These are phyloP conservation scores for Penicillium sclerotiorum DNA, from an alignment of 2,329 filamentous ascomycete species.

Conservation along the genomic window DNA sequence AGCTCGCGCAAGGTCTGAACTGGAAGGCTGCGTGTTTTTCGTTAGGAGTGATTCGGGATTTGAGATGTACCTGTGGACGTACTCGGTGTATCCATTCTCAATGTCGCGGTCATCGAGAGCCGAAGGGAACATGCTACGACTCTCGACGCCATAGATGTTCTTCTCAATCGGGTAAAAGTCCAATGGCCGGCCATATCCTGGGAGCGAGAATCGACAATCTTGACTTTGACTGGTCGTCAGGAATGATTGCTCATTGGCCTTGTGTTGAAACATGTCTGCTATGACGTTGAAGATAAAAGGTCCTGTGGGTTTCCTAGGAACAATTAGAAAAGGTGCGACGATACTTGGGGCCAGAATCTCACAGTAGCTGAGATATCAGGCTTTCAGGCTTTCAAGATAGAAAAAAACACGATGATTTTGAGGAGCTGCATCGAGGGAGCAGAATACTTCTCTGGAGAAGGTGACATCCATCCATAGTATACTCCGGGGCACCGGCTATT, in stretches of 20 bases:
- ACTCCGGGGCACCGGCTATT: neutral
- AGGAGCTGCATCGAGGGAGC: too few species aligned
- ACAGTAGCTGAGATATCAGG: too few species aligned
- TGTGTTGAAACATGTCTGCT: constrained; percentile 25
- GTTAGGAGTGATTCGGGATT: neutral
- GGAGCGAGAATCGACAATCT: constrained; percentile 29
- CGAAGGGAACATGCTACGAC: constrained; percentile 35
- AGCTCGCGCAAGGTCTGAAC: constrained; percentile 40
- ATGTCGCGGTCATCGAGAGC: constrained; percentile 37
- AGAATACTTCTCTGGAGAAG: neutral
- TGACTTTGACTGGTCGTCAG: constrained; percentile 5
- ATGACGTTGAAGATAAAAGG: neutral
- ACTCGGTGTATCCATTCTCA: constrained; percentile 32
- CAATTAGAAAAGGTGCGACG: too few species aligned
- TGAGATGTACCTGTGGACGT: constrained; percentile 1
- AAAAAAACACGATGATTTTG: too few species aligned
- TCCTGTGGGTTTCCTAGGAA: too few species aligned
- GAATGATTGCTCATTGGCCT: constrained; percentile 12
- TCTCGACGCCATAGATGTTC: constrained; percentile 32
- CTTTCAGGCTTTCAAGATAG: too few species aligned
- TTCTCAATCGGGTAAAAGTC: constrained; percentile 27
- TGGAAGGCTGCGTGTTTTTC: constrained; percentile 26
- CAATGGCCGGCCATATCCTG: constrained; percentile 37
- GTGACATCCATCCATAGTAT: neutral
- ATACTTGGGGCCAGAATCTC: too few species aligned